Percentiles rank a stretch among this genome's conserved stretches.
These are phyloP conservation scores for Solanum hybrid DNA, from an alignment of 305 asterid species.

Conservation along the genomic window DNA sequence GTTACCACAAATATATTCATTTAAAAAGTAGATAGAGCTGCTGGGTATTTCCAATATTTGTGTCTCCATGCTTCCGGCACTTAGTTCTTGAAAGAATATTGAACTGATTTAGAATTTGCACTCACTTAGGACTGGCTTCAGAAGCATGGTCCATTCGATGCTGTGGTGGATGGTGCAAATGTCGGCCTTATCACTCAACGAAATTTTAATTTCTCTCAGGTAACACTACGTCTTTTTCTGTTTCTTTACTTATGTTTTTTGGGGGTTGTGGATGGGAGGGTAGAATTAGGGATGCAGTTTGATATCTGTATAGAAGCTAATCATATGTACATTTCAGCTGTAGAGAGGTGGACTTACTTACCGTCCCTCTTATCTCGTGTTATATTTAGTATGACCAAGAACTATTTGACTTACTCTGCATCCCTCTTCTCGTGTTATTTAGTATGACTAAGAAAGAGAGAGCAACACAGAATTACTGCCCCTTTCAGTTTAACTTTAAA, in stretches of 20 bases:
- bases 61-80: slow-evolving; percentile 9
- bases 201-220: slow-evolving; percentile 61
- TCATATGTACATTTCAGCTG: not conserved
- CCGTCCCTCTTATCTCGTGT: not conserved
- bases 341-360: not conserved
- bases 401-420: not conserved
- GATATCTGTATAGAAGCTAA: not conserved
- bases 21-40: not conserved
- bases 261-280: not conserved
- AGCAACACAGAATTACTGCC: not conserved
- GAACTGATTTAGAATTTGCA: slow-evolving; percentile 21
- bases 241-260: not conserved
- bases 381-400: not conserved
- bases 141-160: slow-evolving; percentile 89
- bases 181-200: slow-evolving; percentile 50
- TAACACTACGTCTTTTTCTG: slow-evolving; percentile 13
- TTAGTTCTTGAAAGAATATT: slow-evolving; percentile 12
- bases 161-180: slow-evolving; percentile 94
- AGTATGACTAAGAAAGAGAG: not conserved
- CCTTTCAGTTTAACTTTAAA: not conserved
- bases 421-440: not conserved
- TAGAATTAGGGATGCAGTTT: not conserved
- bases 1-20: not conserved
- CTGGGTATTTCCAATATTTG: not conserved
- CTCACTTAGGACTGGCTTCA: slow-evolving; percentile 82